A percentile compares a stretch with the other conserved stretches of the same genome.
Conservation (phyloP, 805 yeast species). For the Teunomyces cretensis region DNA sequence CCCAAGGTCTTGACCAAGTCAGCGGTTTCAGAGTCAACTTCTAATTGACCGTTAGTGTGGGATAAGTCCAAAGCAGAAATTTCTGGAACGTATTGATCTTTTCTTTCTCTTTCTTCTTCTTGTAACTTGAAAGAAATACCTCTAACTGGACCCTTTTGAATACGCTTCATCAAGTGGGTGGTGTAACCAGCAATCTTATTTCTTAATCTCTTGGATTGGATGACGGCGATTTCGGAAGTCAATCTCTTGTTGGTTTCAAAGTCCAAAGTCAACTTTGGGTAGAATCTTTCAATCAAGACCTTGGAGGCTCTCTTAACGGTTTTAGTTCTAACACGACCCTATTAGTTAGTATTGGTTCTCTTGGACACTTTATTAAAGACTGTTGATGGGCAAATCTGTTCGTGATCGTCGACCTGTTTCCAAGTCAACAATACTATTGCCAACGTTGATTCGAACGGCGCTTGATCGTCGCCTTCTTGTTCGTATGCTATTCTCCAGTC, state of each 20-base stretch:
- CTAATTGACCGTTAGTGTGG: conserved; percentile 92
- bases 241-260: conserved; percentile 99
- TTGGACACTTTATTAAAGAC: background rate
- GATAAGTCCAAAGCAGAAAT: conserved; percentile 99
- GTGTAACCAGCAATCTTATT: conserved; percentile 99
- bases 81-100: conserved; percentile 99
- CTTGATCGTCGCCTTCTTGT: background rate
- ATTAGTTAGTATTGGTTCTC: conserved; percentile 25
- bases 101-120: conserved; percentile 99
- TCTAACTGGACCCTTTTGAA: conserved; percentile 99
- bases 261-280: conserved; percentile 99
- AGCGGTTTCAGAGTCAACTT: conserved; percentile 96
- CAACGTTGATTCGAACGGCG: background rate
- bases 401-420: background rate
- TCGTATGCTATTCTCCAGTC: background rate
- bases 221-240: conserved; percentile 96
- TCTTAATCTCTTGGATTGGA: conserved; percentile 99
- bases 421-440: background rate
- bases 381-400: background rate
- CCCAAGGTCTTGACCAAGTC: conserved; percentile 93
- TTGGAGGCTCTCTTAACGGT: conserved; percentile 99
- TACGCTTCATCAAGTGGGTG: conserved; percentile 99
- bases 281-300: conserved; percentile 98
- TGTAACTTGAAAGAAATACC: conserved; percentile 99
- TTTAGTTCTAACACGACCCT: conserved; percentile 99